Evolutionary conservation across 371 early-diverging fungal species (phyloP).

Genomic region (Chytridium lagenaria): DNA sequence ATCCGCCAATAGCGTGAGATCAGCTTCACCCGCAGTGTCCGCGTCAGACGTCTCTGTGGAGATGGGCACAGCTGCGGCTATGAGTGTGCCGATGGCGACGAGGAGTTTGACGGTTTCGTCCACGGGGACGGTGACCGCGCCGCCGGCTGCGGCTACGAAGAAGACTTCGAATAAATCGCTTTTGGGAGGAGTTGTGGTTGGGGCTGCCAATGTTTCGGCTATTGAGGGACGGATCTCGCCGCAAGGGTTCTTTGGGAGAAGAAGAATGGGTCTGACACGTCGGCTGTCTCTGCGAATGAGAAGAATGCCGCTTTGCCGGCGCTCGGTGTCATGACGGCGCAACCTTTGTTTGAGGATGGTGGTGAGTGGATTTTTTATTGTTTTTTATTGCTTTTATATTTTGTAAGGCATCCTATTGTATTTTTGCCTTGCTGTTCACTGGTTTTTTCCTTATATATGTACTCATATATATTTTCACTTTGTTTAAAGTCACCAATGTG

Average conservation of each 20-base stretch:
- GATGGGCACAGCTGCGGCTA: too few relatives aligned
- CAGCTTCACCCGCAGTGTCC: background rate
- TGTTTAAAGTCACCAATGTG: background rate
- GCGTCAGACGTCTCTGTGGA: background rate
- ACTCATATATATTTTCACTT: background rate
- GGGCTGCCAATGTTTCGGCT: too few relatives aligned
- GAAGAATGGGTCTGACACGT: slow-evolving; percentile 5
- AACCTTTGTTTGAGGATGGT: background rate
- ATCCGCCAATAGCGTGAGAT: background rate
- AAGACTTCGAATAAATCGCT: background rate
- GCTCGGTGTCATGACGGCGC: background rate
- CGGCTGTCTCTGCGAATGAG: background rate
- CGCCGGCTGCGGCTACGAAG: background rate
- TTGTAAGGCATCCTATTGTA: background rate
- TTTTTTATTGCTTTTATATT: background rate
- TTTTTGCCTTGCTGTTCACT: background rate
- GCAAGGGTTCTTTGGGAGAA: slow-evolving; percentile 2
- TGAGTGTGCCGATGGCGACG: background rate
- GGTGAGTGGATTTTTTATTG: background rate
- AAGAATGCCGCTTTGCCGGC: background rate
- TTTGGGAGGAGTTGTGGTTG: background rate
- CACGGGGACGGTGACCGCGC: background rate
- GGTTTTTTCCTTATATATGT: background rate
- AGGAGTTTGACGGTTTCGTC: background rate
- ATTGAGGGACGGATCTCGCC: too few relatives aligned